Conservation (phyloP, 1,139 yeast genomes). For the Yamadazyma spencermartinsiae region DNA sequence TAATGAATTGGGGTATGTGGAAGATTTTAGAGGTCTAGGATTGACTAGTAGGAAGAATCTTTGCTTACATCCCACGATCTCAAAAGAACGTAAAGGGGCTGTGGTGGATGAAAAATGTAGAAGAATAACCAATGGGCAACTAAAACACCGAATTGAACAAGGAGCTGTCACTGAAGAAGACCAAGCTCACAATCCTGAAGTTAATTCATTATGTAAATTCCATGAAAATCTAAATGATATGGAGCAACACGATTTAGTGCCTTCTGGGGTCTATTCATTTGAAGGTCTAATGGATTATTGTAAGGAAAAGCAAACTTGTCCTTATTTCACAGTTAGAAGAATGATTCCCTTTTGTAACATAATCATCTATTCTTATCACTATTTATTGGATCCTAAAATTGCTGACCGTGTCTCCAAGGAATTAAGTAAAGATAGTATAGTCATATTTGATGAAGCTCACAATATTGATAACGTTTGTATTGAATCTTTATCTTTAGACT, state of each 20-base stretch:
- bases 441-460: slow-evolving; percentile 97
- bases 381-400: slow-evolving; percentile 92
- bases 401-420: slow-evolving; percentile 94
- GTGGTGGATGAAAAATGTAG: slow-evolving; percentile 96
- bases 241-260: slow-evolving; percentile 86
- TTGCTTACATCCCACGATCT: slow-evolving; percentile 86
- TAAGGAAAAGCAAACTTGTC: slow-evolving; percentile 79
- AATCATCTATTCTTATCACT: slow-evolving; percentile 94
- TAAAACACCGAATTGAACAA: slow-evolving; percentile 62
- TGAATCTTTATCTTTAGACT: slow-evolving; percentile 86
- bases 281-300: slow-evolving; percentile 80
- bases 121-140: slow-evolving; percentile 88
- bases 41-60: slow-evolving; percentile 90
- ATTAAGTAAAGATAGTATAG: slow-evolving; percentile 86
- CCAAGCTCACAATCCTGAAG: slow-evolving; percentile 41
- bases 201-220: slow-evolving; percentile 57
- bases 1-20: slow-evolving; percentile 77
- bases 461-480: slow-evolving; percentile 98
- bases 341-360: slow-evolving; percentile 96
- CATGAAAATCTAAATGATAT: slow-evolving; percentile 86
- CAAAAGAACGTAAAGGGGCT: slow-evolving; percentile 87
- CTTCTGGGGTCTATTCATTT: slow-evolving; percentile 92
- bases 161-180: slow-evolving; percentile 57
- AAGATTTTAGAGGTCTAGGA: slow-evolving; percentile 91
- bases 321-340: slow-evolving; percentile 95